A percentile compares a stretch with the other conserved stretches of the same genome.
These are phyloP conservation scores for Curvularia hawaiiensis DNA, from an alignment of 2,329 filamentous ascomycete species.

Conservation along the genomic window DNA sequence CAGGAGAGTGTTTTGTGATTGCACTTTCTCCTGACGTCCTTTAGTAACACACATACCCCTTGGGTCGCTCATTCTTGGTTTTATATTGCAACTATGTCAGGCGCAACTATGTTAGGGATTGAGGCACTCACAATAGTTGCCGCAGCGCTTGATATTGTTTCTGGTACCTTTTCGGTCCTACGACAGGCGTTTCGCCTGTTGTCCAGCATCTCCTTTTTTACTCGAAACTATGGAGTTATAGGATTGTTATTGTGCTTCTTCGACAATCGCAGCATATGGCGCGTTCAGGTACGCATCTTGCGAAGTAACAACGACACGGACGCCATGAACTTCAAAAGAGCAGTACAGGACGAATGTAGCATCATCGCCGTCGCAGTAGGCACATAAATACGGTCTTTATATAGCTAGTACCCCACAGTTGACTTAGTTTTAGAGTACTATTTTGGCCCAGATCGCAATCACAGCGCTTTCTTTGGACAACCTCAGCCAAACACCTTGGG, in stretches of 20 bases:
- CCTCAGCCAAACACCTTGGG: background rate
- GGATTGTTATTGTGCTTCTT: background rate
- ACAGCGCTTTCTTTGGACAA: constrained; percentile 1
- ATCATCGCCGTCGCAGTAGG: constrained; percentile 7
- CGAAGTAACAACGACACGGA: background rate
- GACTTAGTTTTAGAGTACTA: background rate
- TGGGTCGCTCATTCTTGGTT: background rate
- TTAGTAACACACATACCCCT: background rate
- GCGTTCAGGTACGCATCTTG: background rate
- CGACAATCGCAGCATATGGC: background rate
- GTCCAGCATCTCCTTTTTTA: background rate
- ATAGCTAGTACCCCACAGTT: background rate
- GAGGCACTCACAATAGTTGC: no score
- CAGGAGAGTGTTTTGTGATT: background rate
- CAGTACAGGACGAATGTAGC: background rate
- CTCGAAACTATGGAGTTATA: background rate
- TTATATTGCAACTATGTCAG: background rate
- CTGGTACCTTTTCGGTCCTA: background rate
- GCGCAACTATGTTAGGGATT: no score
- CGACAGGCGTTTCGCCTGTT: background rate
- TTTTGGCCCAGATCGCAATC: constrained; percentile 4
- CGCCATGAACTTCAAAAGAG: background rate
- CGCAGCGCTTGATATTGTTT: background rate
- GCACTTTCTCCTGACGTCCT: background rate
- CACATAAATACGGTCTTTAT: background rate